Evolutionary conservation across 169 alveolate genomes (phyloP), one percentile per base, ranked within the genome.

Genomic region (Plasmodium knowlesi): DNA sequence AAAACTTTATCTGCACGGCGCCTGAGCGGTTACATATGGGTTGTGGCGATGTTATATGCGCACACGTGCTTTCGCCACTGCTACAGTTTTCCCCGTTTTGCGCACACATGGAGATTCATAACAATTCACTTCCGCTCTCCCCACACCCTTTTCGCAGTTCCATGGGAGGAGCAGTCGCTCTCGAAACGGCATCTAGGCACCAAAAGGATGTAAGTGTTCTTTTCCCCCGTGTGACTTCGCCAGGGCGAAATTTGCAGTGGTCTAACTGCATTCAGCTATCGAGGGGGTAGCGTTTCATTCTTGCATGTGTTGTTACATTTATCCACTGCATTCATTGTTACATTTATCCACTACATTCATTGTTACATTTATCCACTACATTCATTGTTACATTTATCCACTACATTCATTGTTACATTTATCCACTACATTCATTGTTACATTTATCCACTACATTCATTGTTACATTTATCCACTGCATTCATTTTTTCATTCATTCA

Each of bases 111-210:
- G n/a, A 12, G n/a, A 46, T 46, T 46, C n/a, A 6, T 9, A 46
- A 46, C n/a, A 46, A 46, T 46, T 10, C n/a, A 46, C 32, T 22
- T 57, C 39, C 39, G 39, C 39, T 32, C 39, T 16, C 73, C 32
- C 34, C 30, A 28, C 30, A n/a, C 74, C 30, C 30, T 8, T 57
- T 57, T 28, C 3, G 25, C 67, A 85, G 93, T 6, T 89, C 94
- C 25, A 89, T 89, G 94, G 94, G 94, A 16, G 32, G 83, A 1
- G 94, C 94, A 12, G 85, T 89, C 4, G 94, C 94, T 9, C 81
- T 89, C 57, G 94, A 89, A 57, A 57, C 82, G 5, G 90, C 90
- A 16, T 16, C n/a, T 3, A 89, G 28, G 71, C 57, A 89, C 46
- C 61, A n/a, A 3, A 37, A 89, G 4, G 6, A 73, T 28, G 93